Evolutionary conservation across 2,329 filamentous ascomycete species (phyloP).

Genomic region (Colletotrichum lupini): DNA sequence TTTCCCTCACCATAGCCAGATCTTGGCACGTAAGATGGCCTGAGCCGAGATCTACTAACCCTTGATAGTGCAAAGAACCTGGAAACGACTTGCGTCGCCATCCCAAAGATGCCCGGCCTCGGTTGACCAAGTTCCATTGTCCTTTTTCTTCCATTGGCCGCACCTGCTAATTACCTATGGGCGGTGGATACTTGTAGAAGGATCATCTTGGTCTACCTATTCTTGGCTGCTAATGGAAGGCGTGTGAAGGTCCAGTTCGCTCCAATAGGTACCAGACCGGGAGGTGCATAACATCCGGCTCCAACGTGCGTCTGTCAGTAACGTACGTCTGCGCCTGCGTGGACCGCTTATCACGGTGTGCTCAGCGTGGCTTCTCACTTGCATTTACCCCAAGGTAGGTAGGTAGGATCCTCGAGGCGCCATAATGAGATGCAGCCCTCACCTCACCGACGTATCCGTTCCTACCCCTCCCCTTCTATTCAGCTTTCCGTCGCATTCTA

Average conservation of each 20-base stretch:
- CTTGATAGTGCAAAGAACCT: background rate
- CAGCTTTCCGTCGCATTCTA: background rate
- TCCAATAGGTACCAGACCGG: background rate
- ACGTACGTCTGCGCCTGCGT: background rate
- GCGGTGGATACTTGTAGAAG: background rate
- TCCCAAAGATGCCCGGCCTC: background rate
- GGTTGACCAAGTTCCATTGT: background rate
- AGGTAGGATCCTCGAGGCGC: background rate
- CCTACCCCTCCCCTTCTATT: background rate
- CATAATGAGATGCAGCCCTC: background rate
- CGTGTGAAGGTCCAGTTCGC: background rate
- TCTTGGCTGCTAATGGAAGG: background rate
- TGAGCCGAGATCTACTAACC: background rate
- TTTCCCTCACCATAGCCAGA: background rate
- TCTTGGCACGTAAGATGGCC: background rate
- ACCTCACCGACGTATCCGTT: background rate
- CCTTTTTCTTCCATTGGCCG: background rate
- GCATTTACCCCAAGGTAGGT: background rate
- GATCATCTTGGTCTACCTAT: background rate
- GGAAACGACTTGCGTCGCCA: background rate
- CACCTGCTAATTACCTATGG: background rate
- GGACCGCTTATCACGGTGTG: background rate
- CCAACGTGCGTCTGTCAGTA: background rate
- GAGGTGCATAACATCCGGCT: background rate
- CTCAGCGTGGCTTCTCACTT: background rate